Conservation (phyloP, 2,329 filamentous ascomycete species). For the Mariannaea elegans region DNA sequence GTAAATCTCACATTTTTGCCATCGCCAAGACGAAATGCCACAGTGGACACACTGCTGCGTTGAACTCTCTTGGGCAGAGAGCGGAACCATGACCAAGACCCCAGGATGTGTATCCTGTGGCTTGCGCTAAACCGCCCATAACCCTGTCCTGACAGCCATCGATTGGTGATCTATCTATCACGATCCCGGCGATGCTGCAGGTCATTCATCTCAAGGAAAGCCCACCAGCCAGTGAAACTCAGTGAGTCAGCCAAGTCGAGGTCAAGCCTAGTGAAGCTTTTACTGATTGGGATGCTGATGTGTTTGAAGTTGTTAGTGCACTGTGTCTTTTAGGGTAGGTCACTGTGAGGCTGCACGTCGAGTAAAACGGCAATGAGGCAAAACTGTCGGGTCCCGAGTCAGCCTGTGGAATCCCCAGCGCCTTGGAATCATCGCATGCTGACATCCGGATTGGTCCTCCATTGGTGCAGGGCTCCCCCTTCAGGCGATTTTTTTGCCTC, state of each 20-base stretch:
- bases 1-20: neutral
- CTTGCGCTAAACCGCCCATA: conserved; percentile 6
- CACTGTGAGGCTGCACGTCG: too few relatives aligned
- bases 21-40: neutral
- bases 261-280: conserved; percentile 4
- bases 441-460: neutral
- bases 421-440: neutral
- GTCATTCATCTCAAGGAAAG: conserved; percentile 15
- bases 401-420: too few relatives aligned
- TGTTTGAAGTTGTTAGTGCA: conserved; percentile 5
- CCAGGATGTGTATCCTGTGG: neutral
- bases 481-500: neutral
- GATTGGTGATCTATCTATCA: conserved; percentile 20
- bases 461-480: neutral
- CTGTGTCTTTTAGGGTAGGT: neutral
- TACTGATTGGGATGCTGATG: neutral
- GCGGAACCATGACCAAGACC: neutral
- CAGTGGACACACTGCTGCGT: neutral
- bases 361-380: too few relatives aligned
- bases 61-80: neutral
- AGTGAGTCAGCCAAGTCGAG: neutral
- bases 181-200: conserved; percentile 20
- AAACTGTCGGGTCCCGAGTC: too few relatives aligned
- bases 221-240: conserved; percentile 6
- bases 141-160: conserved; percentile 12